Conservation (phyloP, 2,329 filamentous ascomycete species). For the Tothia fuscella region DNA sequence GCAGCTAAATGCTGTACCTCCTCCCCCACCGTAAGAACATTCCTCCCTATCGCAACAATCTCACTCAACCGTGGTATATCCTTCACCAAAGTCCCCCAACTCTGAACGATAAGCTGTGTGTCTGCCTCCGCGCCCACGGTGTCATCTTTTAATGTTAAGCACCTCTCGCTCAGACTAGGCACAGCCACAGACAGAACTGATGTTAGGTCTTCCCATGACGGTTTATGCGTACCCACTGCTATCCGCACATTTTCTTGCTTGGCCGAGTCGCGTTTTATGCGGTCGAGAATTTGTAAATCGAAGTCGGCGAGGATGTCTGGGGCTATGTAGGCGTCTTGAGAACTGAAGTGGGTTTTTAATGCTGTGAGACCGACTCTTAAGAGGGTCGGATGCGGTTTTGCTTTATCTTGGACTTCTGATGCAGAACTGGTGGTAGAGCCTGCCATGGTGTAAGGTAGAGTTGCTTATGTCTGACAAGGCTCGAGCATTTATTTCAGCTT, state of each 20-base stretch:
- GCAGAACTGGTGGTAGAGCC: not conserved
- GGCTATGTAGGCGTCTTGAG: constrained; percentile 10
- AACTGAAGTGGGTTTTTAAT: constrained; percentile 11
- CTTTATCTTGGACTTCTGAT: not conserved
- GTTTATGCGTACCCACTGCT: constrained; percentile 42
- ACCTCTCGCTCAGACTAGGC: constrained; percentile 48
- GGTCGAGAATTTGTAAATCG: constrained; percentile 9
- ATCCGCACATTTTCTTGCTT: constrained; percentile 24
- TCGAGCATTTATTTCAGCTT: too few relatives aligned
- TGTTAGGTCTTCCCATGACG: constrained; percentile 49
- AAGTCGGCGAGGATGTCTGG: constrained; percentile 5
- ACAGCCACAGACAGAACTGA: constrained; percentile 47
- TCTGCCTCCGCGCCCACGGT: not conserved
- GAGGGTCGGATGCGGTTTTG: constrained; percentile 6
- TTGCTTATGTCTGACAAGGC: too few relatives aligned
- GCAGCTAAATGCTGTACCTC: constrained; percentile 52
- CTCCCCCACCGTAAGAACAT: constrained; percentile 49
- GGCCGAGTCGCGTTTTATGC: constrained; percentile 5
- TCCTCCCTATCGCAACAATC: constrained; percentile 48
- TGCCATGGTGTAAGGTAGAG: not conserved
- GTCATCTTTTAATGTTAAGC: constrained; percentile 35
- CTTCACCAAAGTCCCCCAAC: constrained; percentile 46
- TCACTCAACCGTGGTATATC: constrained; percentile 53
- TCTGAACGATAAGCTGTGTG: constrained; percentile 39
- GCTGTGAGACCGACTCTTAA: constrained; percentile 10